Evolutionary conservation across 192 early-diverging fungal genomes (phyloP).

Genomic region (Entrophospora sp.): DNA sequence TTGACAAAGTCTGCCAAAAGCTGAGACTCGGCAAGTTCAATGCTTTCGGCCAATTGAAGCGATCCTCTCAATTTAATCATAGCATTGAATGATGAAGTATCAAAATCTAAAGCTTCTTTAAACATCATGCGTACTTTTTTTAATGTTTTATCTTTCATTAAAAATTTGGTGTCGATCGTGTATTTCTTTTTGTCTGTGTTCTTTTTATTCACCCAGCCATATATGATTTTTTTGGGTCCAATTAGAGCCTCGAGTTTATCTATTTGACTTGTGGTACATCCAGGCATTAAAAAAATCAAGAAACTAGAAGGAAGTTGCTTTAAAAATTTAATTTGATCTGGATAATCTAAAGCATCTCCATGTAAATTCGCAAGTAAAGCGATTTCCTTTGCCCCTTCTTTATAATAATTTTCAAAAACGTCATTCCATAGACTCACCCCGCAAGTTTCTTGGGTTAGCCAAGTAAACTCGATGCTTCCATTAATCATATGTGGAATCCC

Average conservation of each 20-base stretch:
- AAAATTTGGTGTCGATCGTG: not conserved
- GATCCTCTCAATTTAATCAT: not conserved
- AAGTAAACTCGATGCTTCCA: constrained; percentile 19
- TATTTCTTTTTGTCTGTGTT: not conserved
- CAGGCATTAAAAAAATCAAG: constrained; percentile 18
- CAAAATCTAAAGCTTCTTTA: constrained; percentile 3
- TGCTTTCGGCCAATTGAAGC: not conserved
- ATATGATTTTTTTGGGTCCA: not conserved
- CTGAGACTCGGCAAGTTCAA: not conserved
- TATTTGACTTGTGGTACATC: not conserved
- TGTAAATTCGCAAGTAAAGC: constrained; percentile 21
- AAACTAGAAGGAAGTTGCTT: constrained; percentile 13
- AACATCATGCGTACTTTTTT: constrained; percentile 13
- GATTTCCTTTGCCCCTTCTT: constrained; percentile 3
- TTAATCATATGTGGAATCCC: constrained; percentile 5
- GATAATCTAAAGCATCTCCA: constrained; percentile 20
- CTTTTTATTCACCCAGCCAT: not conserved
- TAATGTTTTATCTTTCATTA: constrained; percentile 11
- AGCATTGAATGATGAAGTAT: not conserved
- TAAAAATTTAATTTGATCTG: constrained; percentile 10
- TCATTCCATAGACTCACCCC: constrained; percentile 6
- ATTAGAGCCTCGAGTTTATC: not conserved
- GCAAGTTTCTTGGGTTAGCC: constrained; percentile 18
- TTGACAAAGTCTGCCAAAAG: constrained; percentile 4
- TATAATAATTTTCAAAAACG: constrained; percentile 13